Conservation (phyloP, 192 early-diverging fungal genomes). For the Coemansia sp. region DNA sequence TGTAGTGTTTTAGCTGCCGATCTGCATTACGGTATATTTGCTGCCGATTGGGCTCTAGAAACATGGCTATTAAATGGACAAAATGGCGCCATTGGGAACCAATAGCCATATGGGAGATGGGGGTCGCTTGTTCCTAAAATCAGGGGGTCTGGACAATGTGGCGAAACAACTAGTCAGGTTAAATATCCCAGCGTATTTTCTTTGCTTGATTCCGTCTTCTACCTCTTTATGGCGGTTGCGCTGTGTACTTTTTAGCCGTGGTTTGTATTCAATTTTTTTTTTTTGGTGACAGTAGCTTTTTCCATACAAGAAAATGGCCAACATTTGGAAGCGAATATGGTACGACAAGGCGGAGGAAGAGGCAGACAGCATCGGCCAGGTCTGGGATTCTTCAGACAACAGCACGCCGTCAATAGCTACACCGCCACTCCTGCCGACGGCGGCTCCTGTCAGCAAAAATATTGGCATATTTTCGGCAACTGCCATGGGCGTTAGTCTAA, state of each 20-base stretch:
- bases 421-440: background rate
- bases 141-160: background rate
- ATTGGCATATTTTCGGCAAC: slow-evolving; percentile 62
- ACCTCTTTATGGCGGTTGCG: background rate
- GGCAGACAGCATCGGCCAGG: background rate
- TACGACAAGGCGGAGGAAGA: slow-evolving; percentile 6
- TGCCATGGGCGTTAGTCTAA: slow-evolving; percentile 68
- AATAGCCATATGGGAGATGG: background rate
- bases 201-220: background rate
- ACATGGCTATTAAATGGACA: background rate
- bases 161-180: too few relatives aligned
- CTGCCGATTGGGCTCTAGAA: too few relatives aligned
- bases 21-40: too few relatives aligned
- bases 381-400: background rate
- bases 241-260: background rate
- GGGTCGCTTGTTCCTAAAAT: background rate
- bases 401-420: background rate
- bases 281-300: too few relatives aligned
- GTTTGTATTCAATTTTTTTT: too few relatives aligned
- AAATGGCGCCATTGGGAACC: background rate
- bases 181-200: background rate
- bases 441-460: slow-evolving; percentile 11
- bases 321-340: slow-evolving; percentile 12
- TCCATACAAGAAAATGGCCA: background rate
- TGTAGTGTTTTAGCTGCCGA: too few relatives aligned